These are phyloP conservation scores for barrel medic (Medicago truncatula) DNA, from an alignment of 306 rosid genomes.

Conservation along the genomic window MtrunA17r5.0-ANR NC_053046.1:114501-115000, in stretches of 20 bases:
- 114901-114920: too few relatives aligned
- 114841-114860: too few relatives aligned
- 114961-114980: slow-evolving; percentile 65
- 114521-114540: slow-evolving; percentile 80
- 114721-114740: slow-evolving; percentile 61
- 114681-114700: slow-evolving; percentile 84
- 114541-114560: slow-evolving; percentile 95
- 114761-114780: slow-evolving; percentile 97
- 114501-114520: slow-evolving; percentile 89
- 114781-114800: slow-evolving; percentile 61
- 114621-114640: not conserved
- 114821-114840: too few relatives aligned
- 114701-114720: slow-evolving; percentile 98
- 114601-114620: slow-evolving; percentile 5
- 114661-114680: not conserved
- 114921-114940: slow-evolving; percentile 88
- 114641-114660: not conserved
- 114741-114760: slow-evolving; percentile 83
- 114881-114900: too few relatives aligned
- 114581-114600: slow-evolving; percentile 99
- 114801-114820: not conserved
- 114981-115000: slow-evolving; percentile 48
- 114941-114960: slow-evolving; percentile 87
- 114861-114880: too few relatives aligned
- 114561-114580: slow-evolving; percentile 86